Conservation (phyloP, 1,139 yeast genomes). For the Pneumocystis wakefieldiae region DNA sequence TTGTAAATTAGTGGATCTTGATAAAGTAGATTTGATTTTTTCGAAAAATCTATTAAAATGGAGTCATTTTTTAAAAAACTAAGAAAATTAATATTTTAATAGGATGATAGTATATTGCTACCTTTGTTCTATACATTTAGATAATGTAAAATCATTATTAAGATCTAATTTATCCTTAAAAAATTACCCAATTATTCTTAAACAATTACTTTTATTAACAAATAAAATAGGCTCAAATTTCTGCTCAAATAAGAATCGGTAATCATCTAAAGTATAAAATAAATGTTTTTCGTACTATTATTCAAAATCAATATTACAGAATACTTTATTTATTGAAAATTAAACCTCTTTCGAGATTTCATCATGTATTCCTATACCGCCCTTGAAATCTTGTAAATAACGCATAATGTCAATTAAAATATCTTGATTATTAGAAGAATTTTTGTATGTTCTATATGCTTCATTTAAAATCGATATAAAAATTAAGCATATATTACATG, state of each 20-base stretch:
- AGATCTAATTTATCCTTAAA: background rate
- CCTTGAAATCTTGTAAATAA: background rate
- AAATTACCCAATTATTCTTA: background rate
- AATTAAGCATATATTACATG: background rate
- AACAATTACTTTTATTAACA: background rate
- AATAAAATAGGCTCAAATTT: background rate
- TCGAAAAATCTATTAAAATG: background rate
- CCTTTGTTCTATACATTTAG: background rate
- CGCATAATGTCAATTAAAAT: background rate
- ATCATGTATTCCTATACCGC: background rate
- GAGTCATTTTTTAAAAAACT: background rate
- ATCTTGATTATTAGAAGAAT: background rate
- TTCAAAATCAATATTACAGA: background rate
- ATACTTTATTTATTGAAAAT: background rate
- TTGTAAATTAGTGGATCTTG: background rate
- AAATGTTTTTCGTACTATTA: background rate
- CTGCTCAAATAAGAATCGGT: background rate
- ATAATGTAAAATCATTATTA: background rate
- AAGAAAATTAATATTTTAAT: background rate
- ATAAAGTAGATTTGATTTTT: background rate
- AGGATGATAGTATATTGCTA: background rate
- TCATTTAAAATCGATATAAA: background rate
- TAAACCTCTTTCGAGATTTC: background rate
- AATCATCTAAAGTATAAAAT: background rate
- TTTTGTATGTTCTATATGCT: background rate